These are phyloP conservation scores for Meyerozyma elateridarum DNA, from an alignment of 1,139 yeast genomes.

Conservation along the genomic window DNA sequence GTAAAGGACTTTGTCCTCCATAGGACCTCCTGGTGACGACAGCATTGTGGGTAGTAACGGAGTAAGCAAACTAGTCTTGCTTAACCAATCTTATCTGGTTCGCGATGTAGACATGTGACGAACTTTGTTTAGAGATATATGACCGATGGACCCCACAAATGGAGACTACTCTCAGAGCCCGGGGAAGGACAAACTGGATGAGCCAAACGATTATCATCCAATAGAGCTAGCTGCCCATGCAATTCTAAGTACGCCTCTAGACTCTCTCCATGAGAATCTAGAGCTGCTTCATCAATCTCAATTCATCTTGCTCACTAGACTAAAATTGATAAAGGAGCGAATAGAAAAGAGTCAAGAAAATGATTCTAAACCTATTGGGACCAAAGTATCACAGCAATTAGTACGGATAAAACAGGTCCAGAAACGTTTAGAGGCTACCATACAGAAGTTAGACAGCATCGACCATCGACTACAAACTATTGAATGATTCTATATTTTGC, in stretches of 20 bases:
- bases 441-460: neutral
- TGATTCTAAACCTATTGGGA: too few relatives aligned
- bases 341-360: conserved; percentile 22
- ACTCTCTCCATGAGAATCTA: conserved; percentile 45
- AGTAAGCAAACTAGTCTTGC: too few relatives aligned
- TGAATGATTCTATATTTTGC: neutral
- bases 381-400: conserved; percentile 11
- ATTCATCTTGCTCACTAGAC: conserved; percentile 45
- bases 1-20: conserved; percentile 19
- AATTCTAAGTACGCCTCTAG: conserved; percentile 49
- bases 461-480: neutral
- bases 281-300: conserved; percentile 56
- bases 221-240: conserved; percentile 55
- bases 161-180: conserved; percentile 2
- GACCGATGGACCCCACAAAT: too few relatives aligned
- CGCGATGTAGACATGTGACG: too few relatives aligned
- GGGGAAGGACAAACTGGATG: neutral
- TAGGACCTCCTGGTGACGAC: too few relatives aligned
- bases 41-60: too few relatives aligned
- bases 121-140: too few relatives aligned
- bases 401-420: conserved; percentile 19
- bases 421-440: conserved; percentile 28
- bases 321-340: conserved; percentile 39
- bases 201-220: conserved; percentile 30
- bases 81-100: too few relatives aligned